A percentile compares a stretch with the other conserved stretches of the same genome.
These are phyloP conservation scores for Teratosphaeriaceae sp. DNA, from an alignment of 2,329 filamentous ascomycete genomes.

Conservation along the genomic window DNA sequence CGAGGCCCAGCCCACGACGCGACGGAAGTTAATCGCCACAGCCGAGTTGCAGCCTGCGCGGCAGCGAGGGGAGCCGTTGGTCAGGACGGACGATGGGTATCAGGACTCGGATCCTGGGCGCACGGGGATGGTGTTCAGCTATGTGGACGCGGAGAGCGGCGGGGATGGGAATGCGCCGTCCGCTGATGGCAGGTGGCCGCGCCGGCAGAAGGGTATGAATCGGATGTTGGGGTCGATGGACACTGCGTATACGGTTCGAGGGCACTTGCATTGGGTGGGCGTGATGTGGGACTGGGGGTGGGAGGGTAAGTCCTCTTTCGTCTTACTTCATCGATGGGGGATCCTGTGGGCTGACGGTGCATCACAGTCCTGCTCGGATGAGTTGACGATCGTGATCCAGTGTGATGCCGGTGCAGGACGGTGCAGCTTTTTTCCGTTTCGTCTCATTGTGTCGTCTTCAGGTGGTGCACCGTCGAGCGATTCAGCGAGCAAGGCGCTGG, in stretches of 20 bases:
- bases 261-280: constrained; percentile 60
- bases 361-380: constrained; percentile 4
- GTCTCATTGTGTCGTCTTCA: not conserved
- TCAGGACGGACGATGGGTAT: constrained; percentile 11
- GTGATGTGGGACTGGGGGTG: constrained; percentile 60
- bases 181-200: constrained; percentile 9
- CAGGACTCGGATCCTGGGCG: constrained; percentile 21
- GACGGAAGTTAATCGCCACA: constrained; percentile 31
- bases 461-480: constrained; percentile 3
- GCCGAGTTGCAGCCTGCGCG: constrained; percentile 26
- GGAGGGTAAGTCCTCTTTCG: constrained; percentile 1
- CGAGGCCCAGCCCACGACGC: constrained; percentile 28
- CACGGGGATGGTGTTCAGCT: constrained; percentile 29
- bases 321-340: not conserved
- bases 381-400: not conserved
- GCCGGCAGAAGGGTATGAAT: constrained; percentile 6
- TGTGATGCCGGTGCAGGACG: not conserved
- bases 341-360: not conserved
- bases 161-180: constrained; percentile 6
- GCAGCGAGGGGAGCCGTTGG: constrained; percentile 17
- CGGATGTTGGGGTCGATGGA: constrained; percentile 38
- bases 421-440: not conserved
- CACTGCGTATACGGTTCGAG: constrained; percentile 57
- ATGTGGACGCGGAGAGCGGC: constrained; percentile 15
- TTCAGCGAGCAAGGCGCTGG: constrained; percentile 11